Conservation (phyloP, 768 basidiomycete species). For the Phaeolepiota aurea region DNA sequence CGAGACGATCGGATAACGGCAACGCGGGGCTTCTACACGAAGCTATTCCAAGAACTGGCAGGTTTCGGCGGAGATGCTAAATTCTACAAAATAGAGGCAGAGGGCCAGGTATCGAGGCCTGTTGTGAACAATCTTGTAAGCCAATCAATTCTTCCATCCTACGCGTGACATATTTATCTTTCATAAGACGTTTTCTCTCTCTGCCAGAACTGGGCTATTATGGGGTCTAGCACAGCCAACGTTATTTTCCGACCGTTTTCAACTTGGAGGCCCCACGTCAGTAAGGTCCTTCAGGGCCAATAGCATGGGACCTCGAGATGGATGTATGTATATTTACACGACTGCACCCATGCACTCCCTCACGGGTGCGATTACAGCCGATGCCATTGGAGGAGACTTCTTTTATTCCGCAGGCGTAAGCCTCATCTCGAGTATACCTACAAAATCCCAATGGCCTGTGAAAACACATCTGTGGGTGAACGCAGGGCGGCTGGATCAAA, state of each 20-base stretch:
- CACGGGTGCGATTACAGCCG: slow-evolving; percentile 36
- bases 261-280: slow-evolving; percentile 86
- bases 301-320: slow-evolving; percentile 71
- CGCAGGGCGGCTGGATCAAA: slow-evolving; percentile 61
- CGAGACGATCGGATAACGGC: slow-evolving; percentile 63
- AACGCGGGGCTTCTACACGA: slow-evolving; percentile 54
- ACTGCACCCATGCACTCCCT: neutral
- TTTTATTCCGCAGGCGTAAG: slow-evolving; percentile 75
- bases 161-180: neutral
- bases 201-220: slow-evolving; percentile 64
- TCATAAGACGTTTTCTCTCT: slow-evolving; percentile 65
- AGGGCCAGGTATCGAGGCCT: slow-evolving; percentile 53
- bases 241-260: slow-evolving; percentile 80
- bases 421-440: slow-evolving; percentile 65
- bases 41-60: slow-evolving; percentile 61
- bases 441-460: slow-evolving; percentile 74
- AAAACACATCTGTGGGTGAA: slow-evolving; percentile 79
- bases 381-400: slow-evolving; percentile 77
- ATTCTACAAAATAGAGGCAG: slow-evolving; percentile 68
- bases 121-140: slow-evolving; percentile 54
- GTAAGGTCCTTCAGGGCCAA: slow-evolving; percentile 73
- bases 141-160: slow-evolving; percentile 3
- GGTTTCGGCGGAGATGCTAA: slow-evolving; percentile 76
- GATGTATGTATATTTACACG: slow-evolving; percentile 33
- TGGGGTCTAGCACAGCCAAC: slow-evolving; percentile 46